Base-by-base conservation (phyloP, 768 basidiomycete species). In the Sporobolomyces pararoseus region DNA sequence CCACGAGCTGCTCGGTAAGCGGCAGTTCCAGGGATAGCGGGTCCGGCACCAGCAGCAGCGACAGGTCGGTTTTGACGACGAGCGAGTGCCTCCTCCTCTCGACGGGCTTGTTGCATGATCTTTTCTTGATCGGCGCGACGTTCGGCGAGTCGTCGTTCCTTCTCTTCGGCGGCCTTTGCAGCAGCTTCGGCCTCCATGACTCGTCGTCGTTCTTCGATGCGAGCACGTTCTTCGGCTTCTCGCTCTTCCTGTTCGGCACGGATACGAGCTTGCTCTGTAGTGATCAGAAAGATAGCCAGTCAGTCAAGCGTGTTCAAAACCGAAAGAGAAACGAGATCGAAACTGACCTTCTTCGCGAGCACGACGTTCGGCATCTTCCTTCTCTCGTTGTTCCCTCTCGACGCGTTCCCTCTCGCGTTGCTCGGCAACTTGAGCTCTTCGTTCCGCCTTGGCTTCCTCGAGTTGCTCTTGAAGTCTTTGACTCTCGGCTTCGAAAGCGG, bases 401-500 rank as follows among this genome's bases (percentile, higher is more conserved):
- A 13, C 14, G 6, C 46, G 66, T 77, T 78, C 78, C 23, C 27
- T 68, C 60, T 75, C 76, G 34, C 60, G 66, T 55, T 71, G 65
- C 49, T 52, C 58, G 49, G 55, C 42, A 17, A 66, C 59, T 57
- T 77, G 75, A 50, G 83, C 84, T 19, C 70, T 53, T 5, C 66
- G 27, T 42, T 70, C 66, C 16, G 39, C 71, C 59, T 66, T 79
- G 75, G 75, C 74, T 66, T 73, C 70, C 62, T 65, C 68, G 46
- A 76, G 66, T 66, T 71, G 54, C 50, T 75, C 69, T 42, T 51
- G 68, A 37, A 73, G 74, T 50, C 77, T 74, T 31, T 81, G 80
- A 79, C 88, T 84, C 78, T 86, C 87, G 76, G 85, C 87, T 72
- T 86, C 81, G 67, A 82, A 81, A 72, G 86, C 85, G 34, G 88